These are phyloP conservation scores for Nicotiana undulata DNA, from an alignment of 257 asterid species.

Conservation along the genomic window DNA sequence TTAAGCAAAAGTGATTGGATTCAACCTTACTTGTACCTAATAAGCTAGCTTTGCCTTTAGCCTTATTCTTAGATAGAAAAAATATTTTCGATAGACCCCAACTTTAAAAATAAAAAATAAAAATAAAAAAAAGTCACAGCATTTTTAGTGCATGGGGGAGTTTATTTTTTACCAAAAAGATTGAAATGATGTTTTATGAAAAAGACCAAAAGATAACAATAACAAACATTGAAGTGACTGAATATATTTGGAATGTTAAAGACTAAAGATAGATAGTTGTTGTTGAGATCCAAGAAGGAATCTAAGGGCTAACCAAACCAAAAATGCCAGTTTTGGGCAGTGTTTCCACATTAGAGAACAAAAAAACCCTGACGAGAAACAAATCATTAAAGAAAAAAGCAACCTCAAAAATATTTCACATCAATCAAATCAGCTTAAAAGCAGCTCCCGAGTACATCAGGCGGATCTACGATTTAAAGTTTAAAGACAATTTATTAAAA, in stretches of 20 bases:
- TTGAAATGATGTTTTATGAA: not conserved
- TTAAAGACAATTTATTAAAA: too few species aligned
- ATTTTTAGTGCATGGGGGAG: too few species aligned
- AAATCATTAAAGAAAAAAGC: not conserved
- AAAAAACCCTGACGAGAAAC: not conserved
- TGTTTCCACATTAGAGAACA: constrained; percentile 56
- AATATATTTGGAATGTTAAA: constrained; percentile 32
- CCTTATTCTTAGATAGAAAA: too few species aligned
- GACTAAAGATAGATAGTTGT: constrained; percentile 25
- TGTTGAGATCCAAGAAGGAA: constrained; percentile 15
- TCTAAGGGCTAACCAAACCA: constrained; percentile 3
- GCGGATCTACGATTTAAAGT: too few species aligned
- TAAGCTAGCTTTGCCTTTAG: too few species aligned
- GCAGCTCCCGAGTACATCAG: not conserved
- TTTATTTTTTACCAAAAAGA: not conserved
- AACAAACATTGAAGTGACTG: constrained; percentile 53
- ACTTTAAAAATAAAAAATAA: too few species aligned
- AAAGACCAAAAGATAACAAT: constrained; percentile 1
- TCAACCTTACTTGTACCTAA: too few species aligned
- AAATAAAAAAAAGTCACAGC: too few species aligned
- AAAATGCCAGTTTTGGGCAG: not conserved
- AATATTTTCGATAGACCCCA: too few species aligned
- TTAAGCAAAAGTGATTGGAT: too few species aligned
- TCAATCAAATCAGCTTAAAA: constrained; percentile 19
- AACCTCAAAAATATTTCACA: not conserved